Percentiles rank a stretch among this genome's conserved stretches.
These are phyloP conservation scores for Eucalyptus camaldulensis DNA, from an alignment of 345 rosid genomes.

Conservation along the genomic window DNA sequence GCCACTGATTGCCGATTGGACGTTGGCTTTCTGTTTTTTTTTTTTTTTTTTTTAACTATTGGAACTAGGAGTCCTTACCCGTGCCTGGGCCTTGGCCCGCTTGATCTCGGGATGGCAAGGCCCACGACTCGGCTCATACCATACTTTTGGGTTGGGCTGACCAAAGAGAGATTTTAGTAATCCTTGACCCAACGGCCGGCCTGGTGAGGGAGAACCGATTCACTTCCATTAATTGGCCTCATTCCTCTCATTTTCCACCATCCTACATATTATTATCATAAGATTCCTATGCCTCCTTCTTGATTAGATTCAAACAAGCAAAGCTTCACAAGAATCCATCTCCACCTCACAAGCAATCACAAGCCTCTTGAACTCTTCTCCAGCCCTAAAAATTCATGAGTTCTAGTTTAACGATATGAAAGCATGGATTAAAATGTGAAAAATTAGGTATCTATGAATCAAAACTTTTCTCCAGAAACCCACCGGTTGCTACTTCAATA, in stretches of 20 bases:
- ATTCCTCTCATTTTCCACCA: background rate
- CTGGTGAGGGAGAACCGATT: background rate
- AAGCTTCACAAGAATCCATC: background rate
- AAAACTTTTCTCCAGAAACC: background rate
- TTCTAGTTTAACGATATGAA: background rate
- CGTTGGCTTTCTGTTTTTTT: background rate
- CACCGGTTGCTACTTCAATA: fast-evolving
- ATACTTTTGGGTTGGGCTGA: background rate
- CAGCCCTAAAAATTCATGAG: background rate
- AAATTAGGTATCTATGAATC: background rate
- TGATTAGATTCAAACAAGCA: background rate
- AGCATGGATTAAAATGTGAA: background rate
- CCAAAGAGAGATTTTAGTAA: background rate
- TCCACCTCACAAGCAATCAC: background rate
- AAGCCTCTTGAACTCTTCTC: background rate
- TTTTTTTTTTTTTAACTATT: background rate
- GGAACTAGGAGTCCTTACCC: background rate
- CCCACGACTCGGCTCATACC: background rate
- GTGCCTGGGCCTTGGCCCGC: background rate
- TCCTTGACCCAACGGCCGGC: background rate
- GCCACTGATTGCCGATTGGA: background rate
- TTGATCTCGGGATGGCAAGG: background rate
- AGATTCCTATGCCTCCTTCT: background rate
- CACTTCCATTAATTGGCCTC: background rate
- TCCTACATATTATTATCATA: background rate